Base-by-base conservation (phyloP, 1,139 yeast species). In the Blastobotrys petasosporus region DNA sequence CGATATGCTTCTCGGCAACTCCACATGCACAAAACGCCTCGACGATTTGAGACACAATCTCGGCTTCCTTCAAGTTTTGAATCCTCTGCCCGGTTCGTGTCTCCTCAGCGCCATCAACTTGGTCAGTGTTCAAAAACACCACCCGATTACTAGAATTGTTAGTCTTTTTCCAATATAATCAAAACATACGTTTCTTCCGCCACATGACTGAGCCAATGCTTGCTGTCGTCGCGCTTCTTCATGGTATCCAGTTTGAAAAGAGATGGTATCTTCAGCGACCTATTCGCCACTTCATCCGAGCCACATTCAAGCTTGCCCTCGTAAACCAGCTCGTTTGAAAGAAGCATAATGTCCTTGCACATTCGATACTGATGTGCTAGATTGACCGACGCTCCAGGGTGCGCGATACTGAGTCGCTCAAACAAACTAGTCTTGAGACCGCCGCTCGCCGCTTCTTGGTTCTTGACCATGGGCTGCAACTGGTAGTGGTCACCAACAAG, bases 401-500 rank as follows among this genome's bases (percentile, higher is more conserved):
- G 82, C 1, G 67, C 67, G 17, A 84, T 87, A 52, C 90, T 81
- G 42, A 92, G 70, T 2, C 75, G 68, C 58, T 79, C 81, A 66
- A 92, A 92, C 45, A 94, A 67, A 1, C 97, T 87, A 41, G 73
- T 74, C 31, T 85, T 85, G n/a, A 92, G 67, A 0, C 95, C 97
- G 34, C 66, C 74, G 56, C 42, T 69, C 23, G 57, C 51, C 1
- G 75, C 77, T 37, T 72, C 72, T 0, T 83, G 77, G 47, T 58
- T 81, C 33, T 74, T 74, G 1, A 90, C 87, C 47, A 90, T 67
- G 1, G 97, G 97, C 1, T 95, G 94, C 30, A 94, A 69, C 62
- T 94, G 99, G 54, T 77, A 78, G 61, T 92, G 97, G 61, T 94
- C 99, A 4, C 99, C 99, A 9, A 94, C 97, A 49, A 92, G 71